Base-by-base conservation (phyloP, 257 asterid genomes). In the Ilex asprella region DNA sequence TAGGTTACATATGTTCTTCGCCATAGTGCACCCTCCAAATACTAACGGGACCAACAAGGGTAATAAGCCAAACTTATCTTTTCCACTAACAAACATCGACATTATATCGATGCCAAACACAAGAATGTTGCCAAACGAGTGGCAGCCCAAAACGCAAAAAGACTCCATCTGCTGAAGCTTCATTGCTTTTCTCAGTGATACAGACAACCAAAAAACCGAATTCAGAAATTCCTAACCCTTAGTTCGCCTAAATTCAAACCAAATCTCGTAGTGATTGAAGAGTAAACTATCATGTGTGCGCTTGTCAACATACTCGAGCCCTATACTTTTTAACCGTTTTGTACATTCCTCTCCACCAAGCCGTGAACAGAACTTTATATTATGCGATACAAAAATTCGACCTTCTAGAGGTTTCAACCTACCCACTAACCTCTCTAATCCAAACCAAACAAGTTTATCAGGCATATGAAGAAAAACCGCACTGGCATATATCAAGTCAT, bases 401-500 rank as follows among this genome's bases (percentile, higher is more conserved):
- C 97, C 97, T 65, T 83, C 86, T 31, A 70, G 31, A 59, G 97
- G 96, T 60, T 78, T 85, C 74, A 92, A 67, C 59, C 66, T 83
- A 51, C 76, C 72, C 5, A 31, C 89, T 66, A 92, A 73, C 69
- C 82, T 83, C 81, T 86, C 91, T 72, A 92, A 67, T 61, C 95
- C 99, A 63, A 66, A 68, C 97, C 97, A 92, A 50, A 92, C 99
- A 62, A 89, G 96, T 67, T 78, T 76, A 62, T 86, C 99, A 1
- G 99, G 97, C 77, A 92, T 89, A 63, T 92, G 97, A 59, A 92
- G 95, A 71, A 92, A 92, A 53, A 88, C 97, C 63, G 97, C 97
- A 71, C 96, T 89, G 7, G 93, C 95, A 75, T 92, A 92, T 74
- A 92, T 89, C 82, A 92, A 72, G 51, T 75, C 73, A 58, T 92